Evolutionary conservation across 192 early-diverging fungal genomes (phyloP), one percentile per base, ranked within the genome.

Genomic region (Geosiphon pyriformis): DNA sequence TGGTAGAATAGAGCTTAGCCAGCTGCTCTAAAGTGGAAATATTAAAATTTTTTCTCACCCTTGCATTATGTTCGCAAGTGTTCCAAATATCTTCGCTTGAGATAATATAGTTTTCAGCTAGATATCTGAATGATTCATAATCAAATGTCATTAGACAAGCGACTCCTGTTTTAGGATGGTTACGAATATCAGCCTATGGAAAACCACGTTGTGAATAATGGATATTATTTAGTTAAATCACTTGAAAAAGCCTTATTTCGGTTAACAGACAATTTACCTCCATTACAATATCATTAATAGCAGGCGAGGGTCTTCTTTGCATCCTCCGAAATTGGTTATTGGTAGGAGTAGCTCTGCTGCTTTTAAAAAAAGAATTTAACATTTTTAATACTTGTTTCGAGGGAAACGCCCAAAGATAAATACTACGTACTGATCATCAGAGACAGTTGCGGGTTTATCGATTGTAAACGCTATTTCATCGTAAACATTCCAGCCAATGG

Each of bases 401-500:
- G n/a, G n/a, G n/a, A n/a, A n/a, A n/a, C n/a, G n/a, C n/a, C n/a
- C n/a, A n/a, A n/a, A n/a, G n/a, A n/a, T n/a, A n/a, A n/a, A n/a
- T n/a, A n/a, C n/a, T n/a, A n/a, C 48, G 47, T 50, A 31, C 61
- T 49, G 61, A 7, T 62, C 61, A 23, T 62, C 61, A 4, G 30
- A 20, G 4, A 52, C 20, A 52, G 10, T 15, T 15, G 53, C 30
- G 25, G 53, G 20, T 37, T 82, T 73, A 33, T 81, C 81, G 22
- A 84, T 73, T 0, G 84, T 76, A 69, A 92, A 87, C 0, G 83
- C 80, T 8, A 91, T 26, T 23, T 88, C 78, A 55, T 88, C 90
- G 51, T 81, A 78, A 17, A 78, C 69, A 56, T 83, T 92, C 88
- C 87, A 90, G 0, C 77, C 72, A 10, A 82, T 73, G 17, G 76